Evolutionary conservation across 1,284 basidiomycete species (phyloP).

Genomic region (Boletus mariae): DNA sequence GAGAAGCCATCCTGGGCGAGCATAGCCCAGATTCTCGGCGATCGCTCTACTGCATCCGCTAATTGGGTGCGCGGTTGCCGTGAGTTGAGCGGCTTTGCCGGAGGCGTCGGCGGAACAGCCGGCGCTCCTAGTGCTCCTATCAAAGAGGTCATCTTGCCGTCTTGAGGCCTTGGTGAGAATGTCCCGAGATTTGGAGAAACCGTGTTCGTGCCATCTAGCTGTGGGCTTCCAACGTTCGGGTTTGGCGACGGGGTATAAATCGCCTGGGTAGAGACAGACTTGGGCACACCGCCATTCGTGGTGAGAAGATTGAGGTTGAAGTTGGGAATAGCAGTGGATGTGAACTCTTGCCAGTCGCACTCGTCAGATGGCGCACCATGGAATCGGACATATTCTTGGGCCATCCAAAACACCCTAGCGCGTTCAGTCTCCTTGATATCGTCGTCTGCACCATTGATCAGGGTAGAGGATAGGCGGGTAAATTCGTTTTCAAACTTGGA

Average conservation of each 20-base stretch:
- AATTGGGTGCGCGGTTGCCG: slow-evolving; percentile 26
- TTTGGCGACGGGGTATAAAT: slow-evolving; percentile 48
- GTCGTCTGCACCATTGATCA: slow-evolving; percentile 56
- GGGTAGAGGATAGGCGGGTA: slow-evolving; percentile 57
- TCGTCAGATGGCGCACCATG: slow-evolving; percentile 51
- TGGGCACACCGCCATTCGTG: slow-evolving; percentile 35
- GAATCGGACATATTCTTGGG: slow-evolving; percentile 57
- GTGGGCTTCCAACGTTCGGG: slow-evolving; percentile 35
- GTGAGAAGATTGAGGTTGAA: slow-evolving; percentile 23
- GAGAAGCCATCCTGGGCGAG: slow-evolving; percentile 66
- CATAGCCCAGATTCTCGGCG: slow-evolving; percentile 38
- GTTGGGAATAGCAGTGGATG: slow-evolving; percentile 44
- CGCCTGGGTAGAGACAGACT: slow-evolving; percentile 51
- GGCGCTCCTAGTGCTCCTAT: slow-evolving; percentile 41
- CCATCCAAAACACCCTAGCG: slow-evolving; percentile 57
- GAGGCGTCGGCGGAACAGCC: slow-evolving; percentile 9
- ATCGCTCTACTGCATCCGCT: slow-evolving; percentile 22
- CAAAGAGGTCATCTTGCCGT: slow-evolving; percentile 43
- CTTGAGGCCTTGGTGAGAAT: slow-evolving; percentile 60
- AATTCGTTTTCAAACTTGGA: slow-evolving; percentile 67
- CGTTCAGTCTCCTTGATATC: slow-evolving; percentile 39
- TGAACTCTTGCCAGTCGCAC: slow-evolving; percentile 58
- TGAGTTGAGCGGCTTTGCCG: slow-evolving; percentile 15
- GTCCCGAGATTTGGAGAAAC: slow-evolving; percentile 47
- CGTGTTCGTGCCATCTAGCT: slow-evolving; percentile 3